Evolutionary conservation across 805 yeast species (phyloP).

Genomic region (Metschnikowia chrysomelidarum): DNA sequence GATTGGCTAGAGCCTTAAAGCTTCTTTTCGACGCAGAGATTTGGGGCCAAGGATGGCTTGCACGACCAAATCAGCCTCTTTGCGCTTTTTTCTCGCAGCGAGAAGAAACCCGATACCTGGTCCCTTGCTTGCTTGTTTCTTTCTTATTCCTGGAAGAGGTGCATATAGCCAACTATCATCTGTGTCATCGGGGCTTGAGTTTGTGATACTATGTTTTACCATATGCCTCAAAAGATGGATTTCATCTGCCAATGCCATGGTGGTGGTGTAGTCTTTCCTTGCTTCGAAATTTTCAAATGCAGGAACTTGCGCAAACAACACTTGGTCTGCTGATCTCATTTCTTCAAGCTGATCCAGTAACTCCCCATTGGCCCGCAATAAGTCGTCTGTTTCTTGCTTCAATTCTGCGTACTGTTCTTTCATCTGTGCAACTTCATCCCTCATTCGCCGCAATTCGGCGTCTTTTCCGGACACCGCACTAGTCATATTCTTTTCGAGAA

Average conservation of each 20-base stretch:
- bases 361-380: slow-evolving; percentile 21
- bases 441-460: slow-evolving; percentile 19
- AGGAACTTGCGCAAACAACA: slow-evolving; percentile 14
- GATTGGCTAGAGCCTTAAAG: too few species aligned
- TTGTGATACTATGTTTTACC: slow-evolving; percentile 12
- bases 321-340: slow-evolving; percentile 21
- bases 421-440: slow-evolving; percentile 10
- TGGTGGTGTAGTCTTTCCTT: slow-evolving; percentile 32
- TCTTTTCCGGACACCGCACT: slow-evolving; percentile 31
- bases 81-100: slow-evolving; percentile 8
- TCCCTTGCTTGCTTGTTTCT: neutral
- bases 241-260: slow-evolving; percentile 43
- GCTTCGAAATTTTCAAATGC: slow-evolving; percentile 32
- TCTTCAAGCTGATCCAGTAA: slow-evolving; percentile 26
- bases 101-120: slow-evolving; percentile 4
- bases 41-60: slow-evolving; percentile 3
- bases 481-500: slow-evolving; percentile 44
- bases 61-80: slow-evolving; percentile 5
- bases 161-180: slow-evolving; percentile 5
- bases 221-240: slow-evolving; percentile 41
- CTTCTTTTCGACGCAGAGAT: too few species aligned
- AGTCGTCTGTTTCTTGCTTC: slow-evolving; percentile 19
- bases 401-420: slow-evolving; percentile 16
- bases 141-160: slow-evolving; percentile 6
- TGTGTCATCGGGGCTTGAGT: neutral